Evolutionary conservation across 805 yeast species (phyloP), one percentile per base, ranked within the genome.

Genomic region (Starmerella khaoyaiensis): DNA sequence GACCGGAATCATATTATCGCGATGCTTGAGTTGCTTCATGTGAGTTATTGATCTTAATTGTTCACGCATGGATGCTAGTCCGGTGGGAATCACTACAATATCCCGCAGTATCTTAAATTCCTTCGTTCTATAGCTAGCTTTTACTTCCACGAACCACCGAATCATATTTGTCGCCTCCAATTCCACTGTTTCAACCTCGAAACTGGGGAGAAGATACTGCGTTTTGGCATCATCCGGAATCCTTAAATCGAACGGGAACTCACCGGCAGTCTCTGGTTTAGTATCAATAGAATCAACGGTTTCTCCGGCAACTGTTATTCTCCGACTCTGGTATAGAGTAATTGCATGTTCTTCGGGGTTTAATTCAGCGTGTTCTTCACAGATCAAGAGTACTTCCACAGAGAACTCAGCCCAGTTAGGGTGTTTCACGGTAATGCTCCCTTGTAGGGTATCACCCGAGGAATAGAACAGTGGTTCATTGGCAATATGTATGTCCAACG

Each of bases 351-450:
- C 34, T 7, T 5, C 14, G 4, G 33, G 33, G 31, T 31, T 20
- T 4, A 37, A 32, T 30, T 41, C 45, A 14, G 41, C 37, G 21
- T 34, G 40, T 30, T 42, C 45, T 31, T 42, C 45, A 32, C 45
- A 42, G 9, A 38, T 17, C 2, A 42, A 20, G 1, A 42, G 18
- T 19, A 35, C 33, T 28, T 42, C 45, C 5, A 42, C 42, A 11
- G 11, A 16, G 31, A 35, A 31, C 28, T 35, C 36, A 14, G 22
- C 26, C 45, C 45, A 42, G 17, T 18, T 3, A 12, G 32, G 29
- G 18, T 25, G 21, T n/a, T 30, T 12, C 4, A 42, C 15, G 11
- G 35, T 18, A 7, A 35, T 38, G 6, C 30, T 33, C 20, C 45
- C 45, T 14, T 36, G 24, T 15, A 42, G 42, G 5, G 21, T 31